Conservation (phyloP, 1,139 yeast genomes). For the Kurtzmaniella natalensis region DNA sequence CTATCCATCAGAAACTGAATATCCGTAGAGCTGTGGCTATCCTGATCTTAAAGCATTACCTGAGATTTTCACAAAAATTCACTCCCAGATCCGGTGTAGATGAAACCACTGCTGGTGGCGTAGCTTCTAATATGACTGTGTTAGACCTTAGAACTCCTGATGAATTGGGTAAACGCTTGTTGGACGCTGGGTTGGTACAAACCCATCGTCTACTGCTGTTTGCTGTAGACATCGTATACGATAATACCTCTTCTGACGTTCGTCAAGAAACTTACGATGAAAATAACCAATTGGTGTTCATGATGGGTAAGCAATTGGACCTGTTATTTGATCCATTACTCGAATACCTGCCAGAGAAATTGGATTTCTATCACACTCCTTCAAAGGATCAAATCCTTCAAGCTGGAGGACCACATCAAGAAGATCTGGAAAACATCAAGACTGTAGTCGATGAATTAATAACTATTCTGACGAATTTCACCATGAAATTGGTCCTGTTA, state of each 20-base stretch:
- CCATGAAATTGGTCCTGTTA: slow-evolving; percentile 66
- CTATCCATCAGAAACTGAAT: slow-evolving; percentile 46
- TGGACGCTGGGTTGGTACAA: slow-evolving; percentile 56
- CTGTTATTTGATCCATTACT: slow-evolving; percentile 84
- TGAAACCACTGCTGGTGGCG: slow-evolving; percentile 74
- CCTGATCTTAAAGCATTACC: slow-evolving; percentile 63
- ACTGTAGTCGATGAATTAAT: slow-evolving; percentile 65
- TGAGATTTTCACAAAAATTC: slow-evolving; percentile 41
- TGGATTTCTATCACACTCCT: slow-evolving; percentile 36
- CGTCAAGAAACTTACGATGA: slow-evolving; percentile 21
- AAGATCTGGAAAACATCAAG: slow-evolving; percentile 17
- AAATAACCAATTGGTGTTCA: slow-evolving; percentile 69
- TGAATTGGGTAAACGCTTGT: slow-evolving; percentile 50
- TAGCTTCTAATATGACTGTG: slow-evolving; percentile 59
- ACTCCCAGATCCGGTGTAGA: slow-evolving; percentile 28
- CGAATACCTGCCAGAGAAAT: slow-evolving; percentile 87
- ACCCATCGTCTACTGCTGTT: slow-evolving; percentile 51
- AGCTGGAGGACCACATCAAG: slow-evolving; percentile 9
- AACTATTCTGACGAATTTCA: slow-evolving; percentile 66
- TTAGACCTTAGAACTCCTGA: slow-evolving; percentile 48
- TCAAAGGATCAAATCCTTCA: too few species aligned
- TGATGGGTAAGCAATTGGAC: slow-evolving; percentile 81
- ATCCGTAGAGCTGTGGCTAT: slow-evolving; percentile 77
- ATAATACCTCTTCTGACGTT: slow-evolving; percentile 34
- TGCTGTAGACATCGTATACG: slow-evolving; percentile 72